Base-by-base conservation (phyloP, 1,139 yeast species). In the Chernovozyma aurita region DNA sequence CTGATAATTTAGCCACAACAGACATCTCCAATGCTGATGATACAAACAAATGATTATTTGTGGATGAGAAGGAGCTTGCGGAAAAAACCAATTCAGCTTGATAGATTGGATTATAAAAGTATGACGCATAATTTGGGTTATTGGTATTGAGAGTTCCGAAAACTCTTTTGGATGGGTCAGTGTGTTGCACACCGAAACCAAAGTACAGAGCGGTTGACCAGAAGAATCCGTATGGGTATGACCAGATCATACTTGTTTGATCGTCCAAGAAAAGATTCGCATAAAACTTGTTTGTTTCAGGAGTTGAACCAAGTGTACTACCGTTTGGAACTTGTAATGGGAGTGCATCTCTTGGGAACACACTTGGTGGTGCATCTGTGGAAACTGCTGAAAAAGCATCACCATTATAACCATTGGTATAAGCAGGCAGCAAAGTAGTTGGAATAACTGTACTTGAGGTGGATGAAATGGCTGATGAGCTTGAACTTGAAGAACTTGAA, bases 161-260 rank as follows among this genome's bases (percentile, higher is more conserved):
- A 1, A 82, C 88, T 44, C 80, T 70, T 42, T 79, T 76, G 4
- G 70, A 52, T 1, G 66, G 65, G n/a, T 70, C 61, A 3, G 80
- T 73, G 48, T 85, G 88, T 31, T 85, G 76, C 9, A 85, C 68
- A 3, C 82, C 95, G 34, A 87, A 61, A 4, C 90, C 92, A 50
- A 65, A 69, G 46, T 61, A 60, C 33, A 49, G 59, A 26, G 49
- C 42, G 7, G 64, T 65, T 21, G 50, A 50, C 70, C 73, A 79
- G 80, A 86, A 85, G 30, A 87, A 59, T 2, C 87, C 79, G 52
- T 85, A 87, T 2, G 97, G 97, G 49, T 82, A 88, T 1, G 95
- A 76, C 81, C 85, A 86, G 4, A 81, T 74, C 48, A 67, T 82
- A 37, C 75, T 61, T 9, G 74, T 72, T 52, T 85, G 92, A 29